phyloP scores from a whole-genome alignment of 139 green algal species.

The Chlorella sp. region DNA sequence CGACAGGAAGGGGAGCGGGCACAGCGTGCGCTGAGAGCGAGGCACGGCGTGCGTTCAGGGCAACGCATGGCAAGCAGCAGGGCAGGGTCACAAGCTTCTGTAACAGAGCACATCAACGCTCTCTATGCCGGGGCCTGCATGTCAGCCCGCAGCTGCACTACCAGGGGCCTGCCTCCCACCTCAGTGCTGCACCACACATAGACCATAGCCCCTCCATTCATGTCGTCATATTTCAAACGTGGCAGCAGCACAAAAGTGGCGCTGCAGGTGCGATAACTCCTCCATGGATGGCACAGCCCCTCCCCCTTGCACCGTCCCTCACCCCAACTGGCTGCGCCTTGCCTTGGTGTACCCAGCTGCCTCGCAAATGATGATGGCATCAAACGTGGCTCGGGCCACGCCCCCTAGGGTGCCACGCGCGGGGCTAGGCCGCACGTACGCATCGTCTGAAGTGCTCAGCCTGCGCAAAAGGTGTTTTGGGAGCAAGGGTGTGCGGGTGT shows the following conservation, averaged over 20 bases:
- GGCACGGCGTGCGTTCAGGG: background rate
- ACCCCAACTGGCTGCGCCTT: background rate
- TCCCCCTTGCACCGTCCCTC: background rate
- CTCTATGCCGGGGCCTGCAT: background rate
- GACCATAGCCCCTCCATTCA: too few species aligned
- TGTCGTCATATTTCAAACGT: too few species aligned
- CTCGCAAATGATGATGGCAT: slow-evolving; percentile 68
- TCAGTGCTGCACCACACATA: too few species aligned
- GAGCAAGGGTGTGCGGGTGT: background rate
- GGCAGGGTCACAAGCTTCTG: background rate
- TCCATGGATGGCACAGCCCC: background rate
- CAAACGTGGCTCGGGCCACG: slow-evolving; percentile 63
- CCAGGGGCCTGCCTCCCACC: too few species aligned
- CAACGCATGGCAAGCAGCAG: background rate
- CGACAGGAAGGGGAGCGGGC: background rate
- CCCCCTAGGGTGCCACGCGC: slow-evolving; percentile 65
- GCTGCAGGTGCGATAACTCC: background rate
- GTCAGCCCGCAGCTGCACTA: background rate
- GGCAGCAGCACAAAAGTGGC: too few species aligned
- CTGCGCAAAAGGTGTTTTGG: background rate
- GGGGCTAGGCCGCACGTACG: slow-evolving; percentile 69
- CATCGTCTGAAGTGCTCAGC: slow-evolving; percentile 44
- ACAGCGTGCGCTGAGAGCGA: background rate
- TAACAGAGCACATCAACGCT: background rate
- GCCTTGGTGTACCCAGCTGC: slow-evolving; percentile 55